A percentile compares a stretch with the other conserved stretches of the same genome.
Conservation (phyloP, 2,329 filamentous ascomycete species). For the Colletotrichum chlorophyti region DNA sequence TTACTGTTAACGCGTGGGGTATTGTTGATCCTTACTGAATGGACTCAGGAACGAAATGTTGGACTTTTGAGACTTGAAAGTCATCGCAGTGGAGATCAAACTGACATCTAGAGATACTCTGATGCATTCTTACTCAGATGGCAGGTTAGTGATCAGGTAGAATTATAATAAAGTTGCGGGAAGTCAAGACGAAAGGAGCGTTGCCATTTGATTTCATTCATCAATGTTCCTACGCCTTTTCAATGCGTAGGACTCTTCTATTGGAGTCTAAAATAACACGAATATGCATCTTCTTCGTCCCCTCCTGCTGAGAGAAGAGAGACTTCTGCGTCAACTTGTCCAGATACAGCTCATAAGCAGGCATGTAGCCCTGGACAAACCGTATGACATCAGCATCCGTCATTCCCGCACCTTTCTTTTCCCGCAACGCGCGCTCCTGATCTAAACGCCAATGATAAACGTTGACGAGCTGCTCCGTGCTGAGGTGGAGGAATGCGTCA, state of each 20-base stretch:
- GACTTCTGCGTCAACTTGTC: constrained; percentile 9
- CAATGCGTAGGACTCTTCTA: constrained; percentile 4
- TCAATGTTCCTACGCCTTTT: constrained; percentile 8
- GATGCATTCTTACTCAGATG: too few relatives aligned
- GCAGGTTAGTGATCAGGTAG: too few relatives aligned
- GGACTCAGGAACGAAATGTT: not conserved
- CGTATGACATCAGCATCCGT: constrained; percentile 19
- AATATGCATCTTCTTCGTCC: not conserved
- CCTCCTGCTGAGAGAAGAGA: not conserved
- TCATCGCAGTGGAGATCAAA: too few relatives aligned
- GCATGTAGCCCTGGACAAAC: constrained; percentile 28
- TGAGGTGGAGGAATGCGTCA: constrained; percentile 22
- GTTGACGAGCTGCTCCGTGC: constrained; percentile 17
- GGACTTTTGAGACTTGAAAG: not conserved
- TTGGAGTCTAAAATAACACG: constrained; percentile 15
- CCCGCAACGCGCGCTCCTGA: constrained; percentile 20
- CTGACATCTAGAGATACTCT: too few relatives aligned
- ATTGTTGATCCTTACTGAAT: constrained; percentile 15
- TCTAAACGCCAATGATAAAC: constrained; percentile 26
- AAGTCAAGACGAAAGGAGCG: too few relatives aligned
- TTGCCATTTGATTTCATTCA: too few relatives aligned
- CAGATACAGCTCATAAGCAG: constrained; percentile 25
- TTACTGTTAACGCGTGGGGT: not conserved
- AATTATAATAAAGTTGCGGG: too few relatives aligned
- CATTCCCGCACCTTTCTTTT: constrained; percentile 26